These are phyloP conservation scores for Trametes coccinea DNA, from an alignment of 768 basidiomycete genomes.

Conservation along the genomic window DNA sequence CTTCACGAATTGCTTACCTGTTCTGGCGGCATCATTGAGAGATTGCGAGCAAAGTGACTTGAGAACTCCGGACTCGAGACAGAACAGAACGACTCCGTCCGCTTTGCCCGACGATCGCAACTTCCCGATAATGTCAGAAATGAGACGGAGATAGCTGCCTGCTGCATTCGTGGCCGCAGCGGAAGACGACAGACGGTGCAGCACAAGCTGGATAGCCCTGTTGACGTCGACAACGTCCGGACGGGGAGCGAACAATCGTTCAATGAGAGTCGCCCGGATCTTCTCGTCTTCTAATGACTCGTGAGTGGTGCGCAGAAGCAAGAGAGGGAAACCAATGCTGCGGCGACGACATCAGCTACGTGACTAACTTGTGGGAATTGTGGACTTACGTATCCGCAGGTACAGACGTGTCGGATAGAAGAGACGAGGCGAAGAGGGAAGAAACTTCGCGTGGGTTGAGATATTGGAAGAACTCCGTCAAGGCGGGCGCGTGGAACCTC, in stretches of 20 bases:
- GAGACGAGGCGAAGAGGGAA: constrained; percentile 44
- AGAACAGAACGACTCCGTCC: background rate
- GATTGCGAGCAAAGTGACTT: background rate
- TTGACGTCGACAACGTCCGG: constrained; percentile 36
- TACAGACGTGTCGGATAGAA: constrained; percentile 29
- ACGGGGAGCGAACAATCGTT: constrained; percentile 31
- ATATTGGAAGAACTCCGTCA: constrained; percentile 45
- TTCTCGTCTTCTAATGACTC: constrained; percentile 24
- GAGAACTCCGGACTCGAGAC: constrained; percentile 6
- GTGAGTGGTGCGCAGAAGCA: constrained; percentile 42
- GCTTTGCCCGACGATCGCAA: background rate
- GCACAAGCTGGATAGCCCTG: constrained; percentile 40
- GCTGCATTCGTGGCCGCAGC: constrained; percentile 11
- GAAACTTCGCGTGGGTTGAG: constrained; percentile 44
- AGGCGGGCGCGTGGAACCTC: constrained; percentile 42
- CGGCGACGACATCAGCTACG: no score
- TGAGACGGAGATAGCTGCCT: constrained; percentile 8
- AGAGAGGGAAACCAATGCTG: constrained; percentile 41
- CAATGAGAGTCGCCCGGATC: constrained; percentile 38
- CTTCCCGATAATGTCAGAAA: constrained; percentile 4
- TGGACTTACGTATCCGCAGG: constrained; percentile 31
- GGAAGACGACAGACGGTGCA: constrained; percentile 34
- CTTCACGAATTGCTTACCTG: background rate
- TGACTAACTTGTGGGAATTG: no score
- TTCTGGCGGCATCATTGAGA: background rate